Evolutionary conservation across 2,329 filamentous ascomycete genomes (phyloP), one percentile per base, ranked within the genome.

Genomic region (Corniculantispora saksenae): DNA sequence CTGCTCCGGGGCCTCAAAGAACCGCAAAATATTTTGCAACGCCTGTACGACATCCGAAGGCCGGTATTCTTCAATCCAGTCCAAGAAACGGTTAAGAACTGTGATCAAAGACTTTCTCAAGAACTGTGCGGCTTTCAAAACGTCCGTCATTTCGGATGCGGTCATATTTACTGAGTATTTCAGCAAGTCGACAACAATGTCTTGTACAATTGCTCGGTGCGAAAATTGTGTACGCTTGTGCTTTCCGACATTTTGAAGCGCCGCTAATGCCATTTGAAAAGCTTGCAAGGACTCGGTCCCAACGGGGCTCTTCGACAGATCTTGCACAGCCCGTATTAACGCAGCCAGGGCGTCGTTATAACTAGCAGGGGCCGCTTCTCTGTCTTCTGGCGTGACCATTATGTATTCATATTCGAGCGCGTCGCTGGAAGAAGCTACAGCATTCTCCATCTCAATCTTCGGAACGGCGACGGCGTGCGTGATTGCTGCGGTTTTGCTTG

Each of bases 1-100:
- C 29, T 64, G 43, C 61, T 57, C 47, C 23, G 54, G 45, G 29
- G 51, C 43, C 40, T 54, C 27, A 17, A 58, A 64, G 47, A 58
- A 53, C 6, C 23, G 5, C 3, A 64, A 47, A 27, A 64, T 53
- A 15, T n/a, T 45, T 27, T 27, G 21, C 21, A 53, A 15, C n/a
- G 38, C 40, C 6, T 64, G 21, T 17, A 32, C 23, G 15, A 45
- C 54, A 25, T 51, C 27, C 17, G 29, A 45, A 35, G 61, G 54
- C 12, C 32, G 54, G 19, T 45, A 3, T 13, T 48, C n/a, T 13
- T 64, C 43, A 29, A 64, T 50, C 61, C 61, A 58, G 13, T 51
- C 29, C 10, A 56, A 21, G 19, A 63, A 63, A 29, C 40, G 53
- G 38, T 9, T 3, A 9, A 63, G 23, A 27, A 63, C 45, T n/a